Base-by-base conservation (phyloP, 2,329 filamentous ascomycete genomes). In the Colletotrichum coccodes region DNA sequence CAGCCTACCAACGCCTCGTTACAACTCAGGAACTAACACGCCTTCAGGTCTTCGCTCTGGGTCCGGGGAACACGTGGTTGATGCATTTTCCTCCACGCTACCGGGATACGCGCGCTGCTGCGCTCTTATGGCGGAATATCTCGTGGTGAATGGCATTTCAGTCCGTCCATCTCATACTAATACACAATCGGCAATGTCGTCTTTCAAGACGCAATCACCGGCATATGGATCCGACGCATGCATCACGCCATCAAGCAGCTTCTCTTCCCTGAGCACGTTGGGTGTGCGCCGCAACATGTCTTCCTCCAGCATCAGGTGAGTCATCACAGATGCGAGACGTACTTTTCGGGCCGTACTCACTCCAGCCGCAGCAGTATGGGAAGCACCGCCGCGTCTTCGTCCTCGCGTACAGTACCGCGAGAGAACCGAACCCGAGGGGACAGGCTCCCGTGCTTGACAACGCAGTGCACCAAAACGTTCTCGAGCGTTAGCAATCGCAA, bases 401-500 rank as follows among this genome's bases (percentile, higher is more conserved):
- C 54, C 6, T 63, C 68, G 9, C 30, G 52, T n/a, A 32, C 32
- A 21, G 18, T 53, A 3, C 56, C 44, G 30, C 53, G 65, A 53
- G 65, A 64, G 7, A 62, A 69, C 36, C 54, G 30, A 4, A 14
- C 12, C 12, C 54, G 63, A 14, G 54, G 47, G 16, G 23, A 26
- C 44, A 64, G 66, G 28, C 66, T 70, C 18, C 49, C 66, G 21
- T 79, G 77, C 64, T 18, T 50, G 11, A 11, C 49, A 6, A 36
- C 62, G 8, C 53, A 54, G 12, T 79, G 77, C 42, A 57, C 64
- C 47, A 78, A 77, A 70, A 72, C 66, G 21, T 78, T 79, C 34
- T 75, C 76, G 2, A 78, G 71, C 56, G 63, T 73, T 30, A 75
- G 76, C 66, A 79, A 78, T 59, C 73, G 75, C 28, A 78, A 78